Evolutionary conservation across 2,329 filamentous ascomycete genomes (phyloP), one percentile per base, ranked within the genome.

Genomic region (Scopulariopsis brevicaulis): DNA sequence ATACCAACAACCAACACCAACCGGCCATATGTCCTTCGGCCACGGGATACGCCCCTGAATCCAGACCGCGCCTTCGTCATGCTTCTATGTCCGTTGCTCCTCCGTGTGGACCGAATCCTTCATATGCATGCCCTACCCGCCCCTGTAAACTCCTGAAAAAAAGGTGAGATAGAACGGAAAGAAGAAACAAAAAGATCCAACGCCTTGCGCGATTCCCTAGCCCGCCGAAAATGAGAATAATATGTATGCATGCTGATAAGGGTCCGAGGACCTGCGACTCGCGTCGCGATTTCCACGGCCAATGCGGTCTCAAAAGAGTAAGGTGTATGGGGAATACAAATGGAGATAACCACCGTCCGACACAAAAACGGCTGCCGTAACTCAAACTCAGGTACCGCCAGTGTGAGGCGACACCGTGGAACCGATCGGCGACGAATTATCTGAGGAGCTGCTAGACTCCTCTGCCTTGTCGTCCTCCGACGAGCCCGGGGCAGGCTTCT

Each of bases 401-500:
- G 20, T 50, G 5, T 22, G 5, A 12, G 20, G 46, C 12, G 10
- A 24, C n/a, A 22, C 20, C 20, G 46, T 12, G 22, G 46, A 50
- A 6, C 46, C 46, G 22, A 24, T 3, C n/a, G 12, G 46, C 8
- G 46, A 24, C 20, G 46, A 24, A 50, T 50, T 6, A 20, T 20
- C 46, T 24, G 11, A 6, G 11, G 20, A n/a, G 50, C 5, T 46
- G 7, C 20, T n/a, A 11, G 37, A 37, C 14, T 24, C 43, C 25
- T 51, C 43, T 22, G 20, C n/a, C 32, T 25, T 14, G 11, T 58
- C 24, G n/a, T 24, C 50, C 25, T 57, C 37, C 3, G 56, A 53
- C 7, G 56, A 54, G 32, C 32, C 28, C 7, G 18, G 22, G 2
- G 55, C 56, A 7, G 63, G 62, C 20, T 73, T 70, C 62, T 83